Percentiles rank a stretch among this genome's conserved stretches.
Conservation (phyloP, 1,284 basidiomycete genomes). For the Microbotryum lychnidis-dioicae region DNA sequence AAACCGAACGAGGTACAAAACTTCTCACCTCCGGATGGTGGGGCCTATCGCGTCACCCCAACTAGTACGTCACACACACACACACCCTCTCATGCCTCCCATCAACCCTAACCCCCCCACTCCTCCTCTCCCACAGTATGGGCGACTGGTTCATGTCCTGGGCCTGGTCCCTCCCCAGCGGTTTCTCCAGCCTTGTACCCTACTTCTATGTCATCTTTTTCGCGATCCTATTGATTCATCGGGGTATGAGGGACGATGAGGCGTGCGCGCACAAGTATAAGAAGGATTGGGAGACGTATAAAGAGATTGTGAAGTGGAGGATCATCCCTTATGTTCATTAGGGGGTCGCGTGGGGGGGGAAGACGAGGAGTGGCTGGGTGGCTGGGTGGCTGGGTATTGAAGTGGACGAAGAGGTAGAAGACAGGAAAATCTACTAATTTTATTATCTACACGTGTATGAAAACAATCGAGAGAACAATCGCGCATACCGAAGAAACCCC, state of each 20-base stretch:
- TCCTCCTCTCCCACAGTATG: conserved; percentile 40
- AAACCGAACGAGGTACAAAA: conserved; percentile 78
- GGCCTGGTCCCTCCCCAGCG: conserved; percentile 89
- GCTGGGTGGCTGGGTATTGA: background rate
- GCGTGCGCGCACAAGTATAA: conserved; percentile 80
- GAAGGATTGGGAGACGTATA: conserved; percentile 83
- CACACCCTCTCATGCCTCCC: background rate
- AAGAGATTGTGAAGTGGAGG: conserved; percentile 51
- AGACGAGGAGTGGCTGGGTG: background rate
- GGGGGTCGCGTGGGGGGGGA: background rate
- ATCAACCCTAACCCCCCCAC: background rate
- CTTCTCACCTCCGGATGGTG: conserved; percentile 95
- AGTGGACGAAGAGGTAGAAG: background rate
- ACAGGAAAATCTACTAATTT: too few relatives aligned
- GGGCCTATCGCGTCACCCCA: conserved; percentile 84
- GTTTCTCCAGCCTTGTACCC: conserved; percentile 82
- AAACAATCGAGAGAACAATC: too few relatives aligned
- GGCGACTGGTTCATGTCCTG: conserved; percentile 84
- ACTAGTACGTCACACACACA: conserved; percentile 38
- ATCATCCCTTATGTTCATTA: conserved; percentile 83
- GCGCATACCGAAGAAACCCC: too few relatives aligned
- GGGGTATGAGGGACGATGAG: conserved; percentile 86
- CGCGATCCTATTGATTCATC: conserved; percentile 77
- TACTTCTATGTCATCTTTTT: conserved; percentile 93
- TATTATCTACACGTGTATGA: too few relatives aligned